Base-by-base conservation (phyloP, 179 eudicot species). In the Camellia oleifera region DNA sequence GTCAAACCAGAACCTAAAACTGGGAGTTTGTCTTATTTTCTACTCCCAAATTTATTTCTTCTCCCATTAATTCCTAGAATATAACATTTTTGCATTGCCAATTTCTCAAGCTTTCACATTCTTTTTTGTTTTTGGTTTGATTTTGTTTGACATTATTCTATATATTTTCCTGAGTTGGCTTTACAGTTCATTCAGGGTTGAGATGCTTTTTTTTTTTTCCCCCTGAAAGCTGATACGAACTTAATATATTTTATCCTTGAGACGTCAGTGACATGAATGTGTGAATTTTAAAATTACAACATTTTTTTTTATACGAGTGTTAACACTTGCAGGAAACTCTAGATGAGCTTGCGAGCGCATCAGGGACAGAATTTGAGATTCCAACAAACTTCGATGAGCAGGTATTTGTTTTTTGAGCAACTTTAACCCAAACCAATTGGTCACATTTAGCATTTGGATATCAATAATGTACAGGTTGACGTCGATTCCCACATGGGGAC, bases 331-430 rank as follows among this genome's bases (percentile, higher is more conserved):
- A 81, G 88, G 84, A 83, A 66, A 83, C 84, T 53, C 69, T 71
- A 75, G 86, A 83, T 14, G 82, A 65, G 76, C 54, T 83, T 42
- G 72, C 68, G 57, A 72, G 79, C 60, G 84, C 52, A 32, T 83
- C 79, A 45, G 86, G 83, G 57, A 72, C 86, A 50, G 81, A 81
- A 66, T 81, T 83, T 52, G 82, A 83, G 70, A 78, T 81, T 26
- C 78, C 84, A 52, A 78, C 81, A 7, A 74, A 80, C 69, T 83
- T 81, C 62, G 82, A 86, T 15, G 81, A 83, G 69, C 72, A 81
- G 23, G 76, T 81, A 70, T 3, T 46, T 7, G 9, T 13, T 0
- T 48, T n/a, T 46, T 7, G 48, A 69, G 6, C 5, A 17, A 70
- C 0, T n/a, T 17, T 9, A 8, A 17, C 14, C 13, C 5, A 26